These are phyloP conservation scores for Cordyceps fumosorosea DNA, from an alignment of 2,329 filamentous ascomycete species.

Conservation along the genomic window DNA sequence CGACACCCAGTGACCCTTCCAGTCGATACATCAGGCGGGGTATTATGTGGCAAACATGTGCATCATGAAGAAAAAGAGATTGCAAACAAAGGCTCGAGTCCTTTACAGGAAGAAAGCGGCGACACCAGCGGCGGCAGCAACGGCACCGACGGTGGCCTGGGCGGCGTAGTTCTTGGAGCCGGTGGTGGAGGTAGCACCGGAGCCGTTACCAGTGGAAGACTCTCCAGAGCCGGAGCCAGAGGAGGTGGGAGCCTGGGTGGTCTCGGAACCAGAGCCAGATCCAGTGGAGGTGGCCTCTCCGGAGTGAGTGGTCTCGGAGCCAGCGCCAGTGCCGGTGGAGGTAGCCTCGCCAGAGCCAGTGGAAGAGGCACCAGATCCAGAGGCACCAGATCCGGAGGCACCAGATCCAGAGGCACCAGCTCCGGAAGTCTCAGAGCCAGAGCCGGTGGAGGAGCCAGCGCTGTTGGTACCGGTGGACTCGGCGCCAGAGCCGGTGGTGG, in stretches of 20 bases:
- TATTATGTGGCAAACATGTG: conserved; percentile 39
- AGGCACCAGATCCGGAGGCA: not conserved
- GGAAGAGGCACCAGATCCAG: conserved; percentile 5
- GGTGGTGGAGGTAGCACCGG: conserved; percentile 18
- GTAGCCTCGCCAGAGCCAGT: conserved; percentile 19
- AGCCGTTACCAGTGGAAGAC: conserved; percentile 11
- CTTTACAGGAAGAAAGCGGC: conserved; percentile 43
- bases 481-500: conserved; percentile 14
- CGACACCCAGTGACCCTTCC: conserved; percentile 16
- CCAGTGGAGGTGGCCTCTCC: conserved; percentile 16
- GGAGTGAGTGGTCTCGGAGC: conserved; percentile 14
- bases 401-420: too few species aligned
- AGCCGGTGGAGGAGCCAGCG: not conserved
- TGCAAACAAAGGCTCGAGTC: not conserved
- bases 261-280: conserved; percentile 14
- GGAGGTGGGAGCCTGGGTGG: conserved; percentile 12
- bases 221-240: conserved; percentile 12
- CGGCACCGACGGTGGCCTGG: conserved; percentile 37
- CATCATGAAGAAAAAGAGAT: conserved; percentile 22
- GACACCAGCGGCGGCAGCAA: conserved; percentile 44
- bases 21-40: conserved; percentile 27
- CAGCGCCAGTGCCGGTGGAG: conserved; percentile 15
- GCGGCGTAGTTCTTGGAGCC: conserved; percentile 11
- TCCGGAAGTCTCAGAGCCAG: conserved; percentile 11
- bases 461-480: not conserved